These are phyloP conservation scores for Umbellularia californica DNA, from an alignment of 164 flowering plant genomes.

Conservation along the genomic window DNA sequence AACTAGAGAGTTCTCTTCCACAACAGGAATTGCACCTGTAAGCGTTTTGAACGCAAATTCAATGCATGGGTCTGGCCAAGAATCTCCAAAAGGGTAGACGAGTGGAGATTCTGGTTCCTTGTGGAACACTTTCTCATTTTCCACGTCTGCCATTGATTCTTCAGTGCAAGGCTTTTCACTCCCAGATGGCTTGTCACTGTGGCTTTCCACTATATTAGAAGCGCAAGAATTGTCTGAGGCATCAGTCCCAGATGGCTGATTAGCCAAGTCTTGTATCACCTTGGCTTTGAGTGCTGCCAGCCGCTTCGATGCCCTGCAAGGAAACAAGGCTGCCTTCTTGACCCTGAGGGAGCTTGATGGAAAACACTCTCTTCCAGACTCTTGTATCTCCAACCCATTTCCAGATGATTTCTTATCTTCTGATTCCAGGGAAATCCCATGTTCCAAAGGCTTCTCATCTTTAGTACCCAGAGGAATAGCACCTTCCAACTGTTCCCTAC, in stretches of 20 bases:
- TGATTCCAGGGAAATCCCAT: neutral
- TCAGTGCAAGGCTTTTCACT: neutral
- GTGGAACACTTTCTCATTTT: neutral
- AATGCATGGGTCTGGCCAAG: slow-evolving; percentile 43
- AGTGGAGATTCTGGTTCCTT: slow-evolving; percentile 11
- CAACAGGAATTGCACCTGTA: slow-evolving; percentile 43
- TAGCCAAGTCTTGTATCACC: slow-evolving; percentile 24
- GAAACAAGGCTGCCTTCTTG: slow-evolving; percentile 23
- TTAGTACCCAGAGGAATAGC: neutral
- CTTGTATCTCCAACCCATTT: neutral
- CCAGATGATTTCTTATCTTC: neutral
- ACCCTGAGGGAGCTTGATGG: slow-evolving; percentile 15
- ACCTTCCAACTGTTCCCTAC: neutral
- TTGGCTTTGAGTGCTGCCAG: slow-evolving; percentile 41
- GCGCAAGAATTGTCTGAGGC: neutral
- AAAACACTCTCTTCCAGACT: neutral
- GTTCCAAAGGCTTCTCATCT: neutral
- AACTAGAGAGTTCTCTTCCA: slow-evolving; percentile 15
- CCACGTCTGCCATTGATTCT: slow-evolving; percentile 1
- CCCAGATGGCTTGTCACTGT: neutral
- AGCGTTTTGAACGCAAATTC: slow-evolving; percentile 51
- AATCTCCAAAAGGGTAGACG: slow-evolving; percentile 23
- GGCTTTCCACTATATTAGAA: neutral
- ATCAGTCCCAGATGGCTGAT: slow-evolving; percentile 7
- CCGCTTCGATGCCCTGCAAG: slow-evolving; percentile 53